Conservation (phyloP, 2,329 filamentous ascomycete genomes). For the Ophiocordyceps polyrhachis-furcata region DNA sequence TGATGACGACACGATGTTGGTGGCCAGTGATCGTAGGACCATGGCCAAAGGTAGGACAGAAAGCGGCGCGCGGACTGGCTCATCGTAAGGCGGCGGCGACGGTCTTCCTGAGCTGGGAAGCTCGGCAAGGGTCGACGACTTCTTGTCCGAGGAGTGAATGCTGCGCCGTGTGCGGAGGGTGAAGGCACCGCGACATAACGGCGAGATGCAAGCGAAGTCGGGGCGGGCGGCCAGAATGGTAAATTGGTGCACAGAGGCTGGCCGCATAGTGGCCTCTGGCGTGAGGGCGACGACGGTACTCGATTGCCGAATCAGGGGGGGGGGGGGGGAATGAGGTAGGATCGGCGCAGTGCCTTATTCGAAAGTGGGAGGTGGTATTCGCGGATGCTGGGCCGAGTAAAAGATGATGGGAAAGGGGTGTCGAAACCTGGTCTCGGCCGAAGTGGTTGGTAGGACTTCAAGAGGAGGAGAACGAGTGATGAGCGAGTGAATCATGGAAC, state of each 20-base stretch:
- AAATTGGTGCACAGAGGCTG: background rate
- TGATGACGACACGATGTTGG: constrained; percentile 52
- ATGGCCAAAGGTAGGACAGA: constrained; percentile 47
- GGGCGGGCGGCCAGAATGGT: background rate
- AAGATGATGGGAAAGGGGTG: background rate
- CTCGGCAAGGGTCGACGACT: constrained; percentile 16
- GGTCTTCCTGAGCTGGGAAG: constrained; percentile 10
- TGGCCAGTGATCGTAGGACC: constrained; percentile 50
- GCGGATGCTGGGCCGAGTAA: background rate
- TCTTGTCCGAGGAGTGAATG: constrained; percentile 19
- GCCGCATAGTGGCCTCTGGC: background rate
- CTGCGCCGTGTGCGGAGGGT: constrained; percentile 5
- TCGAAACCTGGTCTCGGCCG: background rate
- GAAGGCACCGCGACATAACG: constrained; percentile 2
- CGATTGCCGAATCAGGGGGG: background rate
- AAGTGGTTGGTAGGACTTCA: background rate
- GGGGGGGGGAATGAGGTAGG: background rate
- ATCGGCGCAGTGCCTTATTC: background rate
- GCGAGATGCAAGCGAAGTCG: background rate
- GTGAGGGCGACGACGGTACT: background rate
- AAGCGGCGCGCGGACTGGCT: constrained; percentile 26
- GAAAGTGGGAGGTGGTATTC: background rate
- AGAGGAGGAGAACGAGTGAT: background rate
- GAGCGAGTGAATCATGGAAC: background rate
- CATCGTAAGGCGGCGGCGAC: constrained; percentile 7